Evolutionary conservation across 1,139 yeast species (phyloP).

Genomic region (Ogataea hybrid): DNA sequence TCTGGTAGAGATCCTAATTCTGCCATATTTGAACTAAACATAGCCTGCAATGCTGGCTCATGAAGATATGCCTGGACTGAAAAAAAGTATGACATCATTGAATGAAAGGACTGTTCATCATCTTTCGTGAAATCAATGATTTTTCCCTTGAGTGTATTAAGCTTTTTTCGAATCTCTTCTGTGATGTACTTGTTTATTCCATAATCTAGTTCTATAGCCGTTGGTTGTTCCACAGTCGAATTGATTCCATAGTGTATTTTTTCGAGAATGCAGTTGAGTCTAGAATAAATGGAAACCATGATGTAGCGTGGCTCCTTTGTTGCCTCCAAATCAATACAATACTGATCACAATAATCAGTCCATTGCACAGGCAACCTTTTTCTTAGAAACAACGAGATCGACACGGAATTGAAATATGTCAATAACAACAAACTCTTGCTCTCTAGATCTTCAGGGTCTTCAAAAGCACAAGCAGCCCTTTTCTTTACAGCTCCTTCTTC

Average conservation of each 20-base stretch:
- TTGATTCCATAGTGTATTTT: conserved; percentile 55
- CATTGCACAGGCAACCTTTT: conserved; percentile 53
- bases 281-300: conserved; percentile 56
- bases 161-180: conserved; percentile 42
- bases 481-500: conserved; percentile 37
- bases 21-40: conserved; percentile 25
- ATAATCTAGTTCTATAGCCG: conserved; percentile 26
- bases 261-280: conserved; percentile 61
- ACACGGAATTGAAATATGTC: conserved; percentile 49
- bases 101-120: conserved; percentile 37
- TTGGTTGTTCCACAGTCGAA: conserved; percentile 28
- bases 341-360: conserved; percentile 62
- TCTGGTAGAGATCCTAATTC: conserved; percentile 15
- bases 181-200: conserved; percentile 37
- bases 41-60: conserved; percentile 50
- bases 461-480: conserved; percentile 26
- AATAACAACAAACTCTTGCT: conserved; percentile 45
- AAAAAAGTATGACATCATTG: conserved; percentile 50
- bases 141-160: conserved; percentile 38
- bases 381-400: conserved; percentile 52
- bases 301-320: conserved; percentile 34
- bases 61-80: conserved; percentile 75
- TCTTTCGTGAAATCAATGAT: conserved; percentile 29
- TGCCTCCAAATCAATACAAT: conserved; percentile 48
- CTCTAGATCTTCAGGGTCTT: conserved; percentile 36